phyloP scores from a whole-genome alignment of 257 asterid species.

The Forsythia suspensa region DNA sequence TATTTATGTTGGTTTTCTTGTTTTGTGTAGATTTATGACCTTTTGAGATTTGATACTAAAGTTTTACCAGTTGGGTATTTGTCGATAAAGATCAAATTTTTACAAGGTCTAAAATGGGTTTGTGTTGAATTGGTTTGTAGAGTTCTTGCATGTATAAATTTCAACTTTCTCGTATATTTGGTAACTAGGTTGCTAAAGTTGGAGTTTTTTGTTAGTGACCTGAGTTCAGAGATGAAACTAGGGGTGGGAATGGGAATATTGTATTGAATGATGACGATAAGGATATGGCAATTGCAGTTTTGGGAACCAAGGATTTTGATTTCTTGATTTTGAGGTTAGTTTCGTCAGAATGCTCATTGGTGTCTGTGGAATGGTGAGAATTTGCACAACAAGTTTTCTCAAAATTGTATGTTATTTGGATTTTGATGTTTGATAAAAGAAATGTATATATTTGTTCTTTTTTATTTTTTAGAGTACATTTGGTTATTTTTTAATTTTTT shows the following conservation, averaged over 20 bases:
- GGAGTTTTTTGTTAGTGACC: conserved; percentile 19
- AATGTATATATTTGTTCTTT: no score
- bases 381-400: conserved; percentile 87
- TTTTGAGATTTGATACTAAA: no score
- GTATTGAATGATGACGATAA: conserved; percentile 77
- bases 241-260: conserved; percentile 55
- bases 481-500: no score
- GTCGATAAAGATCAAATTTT: no score
- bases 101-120: no score
- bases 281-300: conserved; percentile 71
- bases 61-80: no score
- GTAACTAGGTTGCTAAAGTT: conserved; percentile 11
- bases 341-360: conserved; percentile 70
- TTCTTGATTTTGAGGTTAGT: conserved; percentile 72
- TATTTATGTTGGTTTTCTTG: no score
- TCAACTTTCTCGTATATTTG: conserved; percentile 17
- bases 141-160: conserved; percentile 26
- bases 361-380: conserved; percentile 75
- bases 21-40: no score
- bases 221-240: conserved; percentile 23
- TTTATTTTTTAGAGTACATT: no score
- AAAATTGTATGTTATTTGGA: no score
- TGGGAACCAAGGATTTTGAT: conserved; percentile 87
- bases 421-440: no score
- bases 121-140: conserved; percentile 25